A percentile compares a stretch with the other conserved stretches of the same genome.
Conservation (phyloP, 345 rosid genomes). For the Ceriops decandra region DNA sequence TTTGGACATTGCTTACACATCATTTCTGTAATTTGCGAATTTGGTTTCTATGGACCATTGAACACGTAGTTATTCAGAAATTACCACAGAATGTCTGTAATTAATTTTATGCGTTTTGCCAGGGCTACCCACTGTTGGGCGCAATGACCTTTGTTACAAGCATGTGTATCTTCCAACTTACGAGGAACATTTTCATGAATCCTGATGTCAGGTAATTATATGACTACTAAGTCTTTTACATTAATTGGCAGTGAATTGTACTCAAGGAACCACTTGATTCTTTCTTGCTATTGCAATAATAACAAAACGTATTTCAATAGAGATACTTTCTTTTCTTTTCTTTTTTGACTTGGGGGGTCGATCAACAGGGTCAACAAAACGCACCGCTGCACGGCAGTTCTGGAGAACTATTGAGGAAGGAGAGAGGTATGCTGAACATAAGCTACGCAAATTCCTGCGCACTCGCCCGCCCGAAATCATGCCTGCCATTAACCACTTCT, state of each 20-base stretch:
- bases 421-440: constrained; percentile 54
- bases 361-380: constrained; percentile 47
- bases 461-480: constrained; percentile 64
- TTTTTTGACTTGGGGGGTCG: neutral
- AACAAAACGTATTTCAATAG: too few relatives aligned
- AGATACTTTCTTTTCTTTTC: too few relatives aligned
- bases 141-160: constrained; percentile 70
- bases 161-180: constrained; percentile 58
- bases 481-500: constrained; percentile 66
- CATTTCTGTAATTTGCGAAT: too few relatives aligned
- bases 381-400: constrained; percentile 37
- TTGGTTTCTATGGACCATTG: too few relatives aligned
- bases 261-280: too few relatives aligned
- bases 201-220: constrained; percentile 55
- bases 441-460: constrained; percentile 55
- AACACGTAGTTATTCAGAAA: too few relatives aligned
- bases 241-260: too few relatives aligned
- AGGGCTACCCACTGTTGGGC: constrained; percentile 66
- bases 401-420: constrained; percentile 65
- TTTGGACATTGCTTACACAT: too few relatives aligned
- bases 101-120: neutral
- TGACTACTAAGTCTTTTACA: too few relatives aligned
- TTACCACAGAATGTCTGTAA: neutral
- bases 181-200: constrained; percentile 50
- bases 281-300: too few relatives aligned